Evolutionary conservation across 495 filamentous ascomycete species (phyloP), one percentile per base, ranked within the genome.

Genomic region (Annulohypoxylon moriforme): DNA sequence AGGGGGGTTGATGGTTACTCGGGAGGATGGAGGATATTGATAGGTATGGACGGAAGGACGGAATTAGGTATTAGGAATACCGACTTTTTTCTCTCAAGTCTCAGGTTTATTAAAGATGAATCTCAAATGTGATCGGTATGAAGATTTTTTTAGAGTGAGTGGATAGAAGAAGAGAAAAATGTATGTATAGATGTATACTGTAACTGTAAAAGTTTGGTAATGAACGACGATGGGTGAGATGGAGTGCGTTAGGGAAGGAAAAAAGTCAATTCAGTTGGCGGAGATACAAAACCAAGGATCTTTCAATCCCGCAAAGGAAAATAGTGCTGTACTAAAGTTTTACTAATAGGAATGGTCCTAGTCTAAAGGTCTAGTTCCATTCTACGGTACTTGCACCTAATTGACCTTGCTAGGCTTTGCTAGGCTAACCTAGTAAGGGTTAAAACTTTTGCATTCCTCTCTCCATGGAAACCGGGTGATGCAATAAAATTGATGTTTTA

Each of bases 31-130:
- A 74, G 42, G 42, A 61, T 68, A 55, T 29, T 69, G 53, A 59
- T 61, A 33, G 52, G 33, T 24, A 27, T 44, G 67, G 24, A 56
- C 56, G 64, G 47, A 53, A 25, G 22, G 62, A 60, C 58, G 33
- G 67, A 60, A 71, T 70, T 67, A 71, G 46, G 64, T 71, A 71
- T 68, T 64, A 74, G 20, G 20, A 46, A 64, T 36, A 68, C 44
- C 46, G 58, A 46, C 34, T 62, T 29, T 29, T 67, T 11, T 49
- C n/a, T n/a, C n/a, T n/a, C n/a, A 53, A 64, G 29, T 50, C 40
- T 60, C 40, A 14, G 33, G n/a, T 31, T 38, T 55, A 44, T 60
- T 27, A 53, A 53, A 18, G 33, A 53, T 42, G 52, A 36, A 27
- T 46, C 38, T 49, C 20, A 27, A 42, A 29, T 24, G 61, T 18